Base-by-base conservation (phyloP, 139 green algal genomes). In the Closterium sp. region DNA sequence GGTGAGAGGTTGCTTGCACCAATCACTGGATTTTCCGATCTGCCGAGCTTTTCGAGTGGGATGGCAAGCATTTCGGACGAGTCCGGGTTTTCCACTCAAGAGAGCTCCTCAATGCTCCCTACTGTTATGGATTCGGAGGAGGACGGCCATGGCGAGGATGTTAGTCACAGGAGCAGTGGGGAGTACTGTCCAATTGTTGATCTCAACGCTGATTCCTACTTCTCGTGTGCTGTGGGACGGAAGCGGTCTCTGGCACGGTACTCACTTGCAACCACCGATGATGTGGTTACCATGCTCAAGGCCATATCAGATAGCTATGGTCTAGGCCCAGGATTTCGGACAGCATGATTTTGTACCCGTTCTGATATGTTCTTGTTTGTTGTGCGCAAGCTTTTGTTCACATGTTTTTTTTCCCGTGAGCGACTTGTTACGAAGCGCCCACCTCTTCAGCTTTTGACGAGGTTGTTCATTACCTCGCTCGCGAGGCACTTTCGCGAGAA, bases 221-320 rank as follows among this genome's bases (percentile, higher is more conserved):
- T 92, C 32, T 92, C 90, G 4, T 92, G 90, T 31, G 90, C 90
- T 33, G 90, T 92, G 31, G 90, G 90, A 25, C 84, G 90, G 9
- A 92, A 92, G 23, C 90, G 90, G 25, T 92, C 90, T 32, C 23
- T 66, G 64, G 90, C 90, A 7, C 90, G 90, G 5, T 92, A 92
- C 34, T 90, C 84, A 1, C 84, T 92, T 10, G 30, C 38, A 23
- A 32, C 33, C 23, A 91, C 90, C 21, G 90, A 92, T 23, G 90
- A 92, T 69, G 84, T 90, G 32, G 84, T 91, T 2, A 33, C 66
- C 34, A 90, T 91, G 89, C 89, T 91, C 21, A 91, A 91, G 38
- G 69, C 36, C 1, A 36, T 91, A 21, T n/a, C 89, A n/a, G 87
- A 81, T 38, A 35, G 55, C 32, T 91, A 76, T 76, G 55, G 55